Evolutionary conservation across 2,329 filamentous ascomycete species (phyloP).

Genomic region (Exophiala aquamarina): DNA sequence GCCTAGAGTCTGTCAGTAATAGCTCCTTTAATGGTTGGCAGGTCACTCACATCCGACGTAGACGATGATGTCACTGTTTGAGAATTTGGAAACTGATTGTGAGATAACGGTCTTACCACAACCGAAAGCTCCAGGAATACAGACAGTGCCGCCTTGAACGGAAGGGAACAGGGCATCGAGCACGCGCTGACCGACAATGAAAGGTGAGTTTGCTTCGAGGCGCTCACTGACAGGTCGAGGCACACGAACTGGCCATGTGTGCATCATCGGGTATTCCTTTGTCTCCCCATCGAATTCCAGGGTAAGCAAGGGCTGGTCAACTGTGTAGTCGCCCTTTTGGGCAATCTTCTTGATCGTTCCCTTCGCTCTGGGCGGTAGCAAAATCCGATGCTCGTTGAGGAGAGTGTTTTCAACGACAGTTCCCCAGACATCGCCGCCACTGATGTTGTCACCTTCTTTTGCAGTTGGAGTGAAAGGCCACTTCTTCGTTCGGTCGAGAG

Average conservation of each 20-base stretch:
- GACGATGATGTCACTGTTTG: slow-evolving; percentile 97
- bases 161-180: slow-evolving; percentile 93
- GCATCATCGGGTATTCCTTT: slow-evolving; percentile 96
- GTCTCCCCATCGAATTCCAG: slow-evolving; percentile 97
- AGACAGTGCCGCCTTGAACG: slow-evolving; percentile 95
- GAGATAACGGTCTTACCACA: slow-evolving; percentile 99
- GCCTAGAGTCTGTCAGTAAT: slow-evolving; percentile 25
- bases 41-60: slow-evolving; percentile 70
- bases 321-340: slow-evolving; percentile 86
- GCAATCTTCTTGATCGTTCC: slow-evolving; percentile 92
- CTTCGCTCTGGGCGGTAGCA: slow-evolving; percentile 83
- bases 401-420: slow-evolving; percentile 95
- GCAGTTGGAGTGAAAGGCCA: slow-evolving; percentile 90
- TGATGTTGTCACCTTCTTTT: slow-evolving; percentile 96
- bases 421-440: slow-evolving; percentile 94
- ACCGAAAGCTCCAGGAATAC: slow-evolving; percentile 96
- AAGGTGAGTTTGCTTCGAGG: slow-evolving; percentile 82
- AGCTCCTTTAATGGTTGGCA: slow-evolving; percentile 5
- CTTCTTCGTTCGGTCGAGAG: slow-evolving; percentile 86
- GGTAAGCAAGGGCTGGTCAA: slow-evolving; percentile 90
- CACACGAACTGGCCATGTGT: slow-evolving; percentile 96
- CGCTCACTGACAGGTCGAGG: slow-evolving; percentile 91
- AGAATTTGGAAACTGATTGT: slow-evolving; percentile 98
- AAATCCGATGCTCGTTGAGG: slow-evolving; percentile 87
- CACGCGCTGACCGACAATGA: slow-evolving; percentile 95